Base-by-base conservation (phyloP, 2,329 filamentous ascomycete genomes). In the Lanzia echinophila region DNA sequence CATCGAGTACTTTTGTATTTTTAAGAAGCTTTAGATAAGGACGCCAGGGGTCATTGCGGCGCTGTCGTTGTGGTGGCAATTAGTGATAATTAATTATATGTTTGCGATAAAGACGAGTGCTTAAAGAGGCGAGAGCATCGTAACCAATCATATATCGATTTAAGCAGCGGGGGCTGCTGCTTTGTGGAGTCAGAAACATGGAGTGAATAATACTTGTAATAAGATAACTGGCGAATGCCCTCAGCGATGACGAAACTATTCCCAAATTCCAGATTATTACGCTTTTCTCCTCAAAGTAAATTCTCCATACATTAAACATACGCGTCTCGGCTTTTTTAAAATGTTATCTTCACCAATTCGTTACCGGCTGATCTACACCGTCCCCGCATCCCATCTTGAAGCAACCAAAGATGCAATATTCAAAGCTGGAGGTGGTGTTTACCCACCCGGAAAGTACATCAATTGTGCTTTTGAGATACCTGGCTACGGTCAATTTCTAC, bases 401-500 rank as follows among this genome's bases (percentile, higher is more conserved):
- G 69, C 70, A 11, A 78, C 76, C 63, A 83, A 82, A 66, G 56
- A 69, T 0, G 79, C 79, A 54, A 71, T 83, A 58, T 82, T 83
- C 63, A 71, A 70, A n/a, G 76, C 77, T 15, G 79, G 79, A n/a
- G 79, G 77, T 1, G 79, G 79, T 17, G 68, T 72, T 6, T 79
- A 75, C 31, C 49, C 77, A 0, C 70, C 70, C 0, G 76, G 75
- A 17, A 74, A 74, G 60, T 83, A 82, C 62, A 78, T 75, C 32
- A 76, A 83, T 58, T 75, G 72, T 61, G 74, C 74, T 65, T 82
- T 73, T 70, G 70, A 72, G 6, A 69, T 70, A 0, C 59, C 67
- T 2, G 85, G 84, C 2, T 79, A 71, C 0, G 83, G 83, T 0
- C 83, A 88, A 63, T 89, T 88, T 67, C 75, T 80, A 0, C 84